Evolutionary conservation across 2,329 filamentous ascomycete genomes (phyloP).

Genomic region (Trichoderma gracile): DNA sequence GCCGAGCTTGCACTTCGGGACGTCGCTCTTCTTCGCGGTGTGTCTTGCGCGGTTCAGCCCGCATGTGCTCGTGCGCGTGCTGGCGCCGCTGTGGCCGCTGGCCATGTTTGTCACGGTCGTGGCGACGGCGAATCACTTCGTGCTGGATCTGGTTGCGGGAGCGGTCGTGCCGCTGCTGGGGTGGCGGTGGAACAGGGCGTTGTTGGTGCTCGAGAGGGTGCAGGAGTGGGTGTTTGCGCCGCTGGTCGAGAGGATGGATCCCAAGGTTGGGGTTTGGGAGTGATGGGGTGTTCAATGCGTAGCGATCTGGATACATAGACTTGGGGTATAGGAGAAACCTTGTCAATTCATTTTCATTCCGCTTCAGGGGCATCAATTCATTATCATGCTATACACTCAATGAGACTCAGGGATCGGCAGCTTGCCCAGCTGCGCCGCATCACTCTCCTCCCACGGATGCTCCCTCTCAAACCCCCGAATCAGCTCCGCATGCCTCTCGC

Average conservation of each 20-base stretch:
- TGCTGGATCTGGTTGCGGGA: conserved; percentile 4
- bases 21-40: neutral
- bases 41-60: conserved; percentile 1
- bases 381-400: too few species aligned
- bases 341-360: too few species aligned
- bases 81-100: conserved; percentile 12
- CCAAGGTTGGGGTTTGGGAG: neutral
- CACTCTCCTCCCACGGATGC: conserved; percentile 24
- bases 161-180: conserved; percentile 3
- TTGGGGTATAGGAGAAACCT: too few species aligned
- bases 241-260: conserved; percentile 5
- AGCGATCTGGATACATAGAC: too few species aligned
- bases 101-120: conserved; percentile 13
- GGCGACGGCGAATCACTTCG: conserved; percentile 16
- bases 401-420: neutral
- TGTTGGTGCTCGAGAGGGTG: conserved; percentile 7
- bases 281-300: neutral
- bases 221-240: conserved; percentile 16
- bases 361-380: too few species aligned
- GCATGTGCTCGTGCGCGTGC: neutral
- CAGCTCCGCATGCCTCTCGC: conserved; percentile 17
- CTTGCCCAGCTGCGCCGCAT: neutral
- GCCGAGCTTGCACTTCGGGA: conserved; percentile 8
- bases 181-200: conserved; percentile 15
- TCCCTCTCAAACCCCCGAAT: conserved; percentile 18